phyloP scores from a whole-genome alignment of 306 rosid species.

The Amphicarpaea edgeworthii region DNA sequence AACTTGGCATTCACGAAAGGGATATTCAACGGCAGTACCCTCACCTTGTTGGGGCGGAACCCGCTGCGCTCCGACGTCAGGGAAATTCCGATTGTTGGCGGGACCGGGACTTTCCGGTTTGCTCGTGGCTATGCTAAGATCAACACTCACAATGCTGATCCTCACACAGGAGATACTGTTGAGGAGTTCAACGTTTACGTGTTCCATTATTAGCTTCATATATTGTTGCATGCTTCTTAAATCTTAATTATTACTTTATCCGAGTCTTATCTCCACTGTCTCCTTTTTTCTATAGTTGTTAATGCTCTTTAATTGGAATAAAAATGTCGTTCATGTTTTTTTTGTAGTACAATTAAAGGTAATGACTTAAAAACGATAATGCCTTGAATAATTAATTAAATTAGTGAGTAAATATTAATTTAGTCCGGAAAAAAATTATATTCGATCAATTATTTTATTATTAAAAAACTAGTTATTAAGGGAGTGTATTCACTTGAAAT shows the following conservation, averaged over 20 bases:
- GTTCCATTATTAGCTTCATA: constrained; percentile 46
- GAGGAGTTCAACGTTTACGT: constrained; percentile 58
- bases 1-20: constrained; percentile 39
- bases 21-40: too few relatives aligned
- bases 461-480: too few relatives aligned
- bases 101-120: constrained; percentile 59
- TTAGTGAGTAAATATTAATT: too few relatives aligned
- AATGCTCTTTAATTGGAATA: too few relatives aligned
- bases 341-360: background rate
- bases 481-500: too few relatives aligned
- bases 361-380: background rate
- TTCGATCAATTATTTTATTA: too few relatives aligned
- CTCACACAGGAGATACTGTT: constrained; percentile 44
- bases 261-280: background rate
- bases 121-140: constrained; percentile 61
- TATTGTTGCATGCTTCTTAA: background rate
- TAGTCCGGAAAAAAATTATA: too few relatives aligned
- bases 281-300: too few relatives aligned
- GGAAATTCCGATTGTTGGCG: constrained; percentile 44
- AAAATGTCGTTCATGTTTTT: background rate
- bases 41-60: constrained; percentile 43
- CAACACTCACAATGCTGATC: constrained; percentile 23
- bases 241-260: too few relatives aligned
- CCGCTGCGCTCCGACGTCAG: background rate
- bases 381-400: too few relatives aligned